phyloP scores from a whole-genome alignment of 345 rosid species.

The Euphorbia lathyris region DNA sequence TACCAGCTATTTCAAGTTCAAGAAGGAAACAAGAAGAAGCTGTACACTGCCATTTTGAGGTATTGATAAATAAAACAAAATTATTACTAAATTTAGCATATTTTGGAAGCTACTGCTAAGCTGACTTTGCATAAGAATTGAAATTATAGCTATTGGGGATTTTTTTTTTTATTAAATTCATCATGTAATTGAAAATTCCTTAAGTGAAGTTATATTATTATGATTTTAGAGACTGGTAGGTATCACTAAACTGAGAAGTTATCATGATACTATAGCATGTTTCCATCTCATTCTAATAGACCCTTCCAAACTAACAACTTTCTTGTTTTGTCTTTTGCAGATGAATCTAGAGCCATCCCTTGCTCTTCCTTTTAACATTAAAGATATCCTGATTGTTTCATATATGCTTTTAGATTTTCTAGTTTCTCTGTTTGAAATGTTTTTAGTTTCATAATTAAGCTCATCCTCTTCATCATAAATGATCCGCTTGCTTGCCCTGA shows the following conservation, averaged over 20 bases:
- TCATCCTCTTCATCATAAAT: too few species aligned
- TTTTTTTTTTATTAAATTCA: not conserved
- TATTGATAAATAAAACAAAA: constrained; percentile 23
- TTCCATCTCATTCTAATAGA: constrained; percentile 7
- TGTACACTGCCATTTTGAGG: constrained; percentile 47
- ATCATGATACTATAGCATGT: not conserved
- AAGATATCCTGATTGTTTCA: constrained; percentile 68
- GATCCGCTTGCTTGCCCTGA: too few species aligned
- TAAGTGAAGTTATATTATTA: not conserved
- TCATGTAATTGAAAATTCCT: not conserved
- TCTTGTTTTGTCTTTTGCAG: constrained; percentile 46
- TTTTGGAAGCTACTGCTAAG: not conserved
- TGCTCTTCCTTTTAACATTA: constrained; percentile 76
- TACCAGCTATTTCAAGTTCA: constrained; percentile 40
- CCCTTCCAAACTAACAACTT: constrained; percentile 16
- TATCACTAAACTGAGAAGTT: not conserved
- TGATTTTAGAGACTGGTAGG: not conserved
- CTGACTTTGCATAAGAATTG: not conserved
- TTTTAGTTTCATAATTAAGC: constrained; percentile 1
- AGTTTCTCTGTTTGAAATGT: not conserved
- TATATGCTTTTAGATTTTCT: not conserved
- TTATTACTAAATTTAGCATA: not conserved
- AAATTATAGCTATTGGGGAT: not conserved
- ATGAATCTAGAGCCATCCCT: constrained; percentile 66
- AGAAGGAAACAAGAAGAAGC: constrained; percentile 61